Evolutionary conservation across 2,329 filamentous ascomycete genomes (phyloP), one percentile per base, ranked within the genome.

Genomic region (Trichoderma koningii): DNA sequence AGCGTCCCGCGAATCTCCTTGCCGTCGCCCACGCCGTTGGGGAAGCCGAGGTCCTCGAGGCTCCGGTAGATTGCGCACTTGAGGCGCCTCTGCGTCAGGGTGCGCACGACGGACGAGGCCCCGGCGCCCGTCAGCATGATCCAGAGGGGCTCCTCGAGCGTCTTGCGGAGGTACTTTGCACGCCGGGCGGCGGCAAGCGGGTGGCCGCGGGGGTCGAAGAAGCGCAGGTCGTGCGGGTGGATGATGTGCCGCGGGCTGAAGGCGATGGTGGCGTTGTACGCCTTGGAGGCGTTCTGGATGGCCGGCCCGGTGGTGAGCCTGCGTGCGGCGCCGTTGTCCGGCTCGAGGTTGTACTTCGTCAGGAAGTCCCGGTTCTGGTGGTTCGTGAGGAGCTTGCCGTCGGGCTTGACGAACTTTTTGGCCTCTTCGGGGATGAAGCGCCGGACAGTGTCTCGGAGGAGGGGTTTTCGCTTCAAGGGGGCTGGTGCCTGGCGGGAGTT

Each of bases 191-290:
- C 67, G 4, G 68, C 65, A 23, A 77, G 65, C 0, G 78, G 73
- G 55, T 79, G 75, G 6, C 73, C 75, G 10, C 70, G 70, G 1
- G 74, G 71, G 6, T 72, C 71, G 21, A 80, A 71, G 63, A 71
- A 76, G 6, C 68, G 68, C 15, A 76, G 67, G 61, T 79, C 71
- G 64, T 73, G 72, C 4, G 74, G 73, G 34, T 75, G 70, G 53
- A 79, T 67, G 62, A 76, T 68, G 66, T 79, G 73, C 9, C 65
- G 59, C 10, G 71, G 64, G 21, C 69, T 72, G 56, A 73, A 75
- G 19, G 68, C 69, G 7, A 77, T 45, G 2, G 61, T 67, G 56
- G 72, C 68, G 34, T 66, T 61, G 56, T 73, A 75, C 7, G 67
- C 50, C 3, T 62, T 59, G 10, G 59, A 26, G 5, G 73, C 45